phyloP scores from a whole-genome alignment of 495 filamentous ascomycete genomes.

The Neurospora terricola region DNA sequence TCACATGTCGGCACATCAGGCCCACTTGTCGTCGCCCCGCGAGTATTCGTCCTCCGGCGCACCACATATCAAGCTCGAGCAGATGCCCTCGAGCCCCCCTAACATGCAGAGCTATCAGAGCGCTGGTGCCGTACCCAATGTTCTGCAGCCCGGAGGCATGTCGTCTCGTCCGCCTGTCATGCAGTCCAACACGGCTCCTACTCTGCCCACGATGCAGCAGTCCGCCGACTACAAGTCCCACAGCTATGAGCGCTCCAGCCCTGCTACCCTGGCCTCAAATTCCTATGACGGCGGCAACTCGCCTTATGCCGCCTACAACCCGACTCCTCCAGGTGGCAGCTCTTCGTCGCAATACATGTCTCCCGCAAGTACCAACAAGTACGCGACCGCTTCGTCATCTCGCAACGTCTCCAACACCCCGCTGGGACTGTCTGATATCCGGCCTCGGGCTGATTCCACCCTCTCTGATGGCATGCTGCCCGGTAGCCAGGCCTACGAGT shows the following conservation, averaged over 20 bases:
- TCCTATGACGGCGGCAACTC: slow-evolving; percentile 45
- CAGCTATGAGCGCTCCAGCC: slow-evolving; percentile 75
- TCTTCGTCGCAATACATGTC: slow-evolving; percentile 53
- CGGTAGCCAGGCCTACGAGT: slow-evolving; percentile 44
- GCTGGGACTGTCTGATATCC: slow-evolving; percentile 81
- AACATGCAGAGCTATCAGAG: slow-evolving; percentile 48
- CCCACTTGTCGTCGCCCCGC: slow-evolving; percentile 35
- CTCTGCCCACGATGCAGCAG: slow-evolving; percentile 61
- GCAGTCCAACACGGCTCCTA: slow-evolving; percentile 61
- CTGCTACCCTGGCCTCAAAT: slow-evolving; percentile 36
- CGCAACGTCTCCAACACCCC: slow-evolving; percentile 74
- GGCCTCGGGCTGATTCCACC: slow-evolving; percentile 65
- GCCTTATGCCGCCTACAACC: slow-evolving; percentile 56
- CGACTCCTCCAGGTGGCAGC: slow-evolving; percentile 50
- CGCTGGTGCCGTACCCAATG: slow-evolving; percentile 50
- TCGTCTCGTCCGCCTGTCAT: slow-evolving; percentile 51
- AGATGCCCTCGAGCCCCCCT: slow-evolving; percentile 23
- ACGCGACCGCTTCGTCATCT: slow-evolving; percentile 57
- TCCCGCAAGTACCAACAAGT: slow-evolving; percentile 46
- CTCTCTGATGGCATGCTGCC: slow-evolving; percentile 51
- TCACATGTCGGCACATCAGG: slow-evolving; percentile 51
- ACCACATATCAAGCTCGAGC: slow-evolving; percentile 31
- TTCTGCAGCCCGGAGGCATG: slow-evolving; percentile 53
- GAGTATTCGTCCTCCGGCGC: slow-evolving; percentile 41
- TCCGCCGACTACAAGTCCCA: slow-evolving; percentile 51